A percentile compares a stretch with the other conserved stretches of the same genome.
phyloP scores from a whole-genome alignment of 306 rosid species.

The Trifolium fragiferum region DNA sequence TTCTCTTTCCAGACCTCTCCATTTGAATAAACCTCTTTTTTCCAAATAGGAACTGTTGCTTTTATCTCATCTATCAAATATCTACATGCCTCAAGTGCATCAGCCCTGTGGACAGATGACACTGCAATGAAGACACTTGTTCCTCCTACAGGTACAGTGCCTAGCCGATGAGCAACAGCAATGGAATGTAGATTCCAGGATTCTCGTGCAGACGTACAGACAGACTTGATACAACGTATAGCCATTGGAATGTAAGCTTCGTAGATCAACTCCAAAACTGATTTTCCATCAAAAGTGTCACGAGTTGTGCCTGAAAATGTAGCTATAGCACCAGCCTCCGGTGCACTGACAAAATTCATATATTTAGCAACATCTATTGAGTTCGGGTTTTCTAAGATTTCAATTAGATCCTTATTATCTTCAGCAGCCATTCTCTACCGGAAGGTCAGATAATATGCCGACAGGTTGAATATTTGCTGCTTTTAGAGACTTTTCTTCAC shows the following conservation, averaged over 20 bases:
- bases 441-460: constrained; percentile 2
- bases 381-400: constrained; percentile 65
- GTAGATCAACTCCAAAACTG: constrained; percentile 77
- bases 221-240: constrained; percentile 61
- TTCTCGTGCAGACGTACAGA: constrained; percentile 77
- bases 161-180: constrained; percentile 82
- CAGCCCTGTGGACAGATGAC: constrained; percentile 77
- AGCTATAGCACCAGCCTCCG: constrained; percentile 87
- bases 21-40: constrained; percentile 85
- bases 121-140: constrained; percentile 74
- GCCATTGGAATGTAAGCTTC: constrained; percentile 96
- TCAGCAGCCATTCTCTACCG: constrained; percentile 63
- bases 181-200: constrained; percentile 82
- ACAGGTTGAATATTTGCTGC: background rate
- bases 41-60: constrained; percentile 94
- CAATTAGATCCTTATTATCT: constrained; percentile 66
- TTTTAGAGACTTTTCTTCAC: constrained; percentile 22
- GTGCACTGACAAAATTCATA: constrained; percentile 71
- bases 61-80: constrained; percentile 84
- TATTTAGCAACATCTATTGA: constrained; percentile 66
- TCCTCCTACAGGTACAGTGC: constrained; percentile 81
- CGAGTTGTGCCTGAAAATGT: constrained; percentile 94
- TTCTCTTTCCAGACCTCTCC: constrained; percentile 99
- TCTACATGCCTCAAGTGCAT: constrained; percentile 82
- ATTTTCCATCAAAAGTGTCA: constrained; percentile 77